Evolutionary conservation across 106 monocot genomes (phyloP).

Genomic region (Narthecium ossifragum): DNA sequence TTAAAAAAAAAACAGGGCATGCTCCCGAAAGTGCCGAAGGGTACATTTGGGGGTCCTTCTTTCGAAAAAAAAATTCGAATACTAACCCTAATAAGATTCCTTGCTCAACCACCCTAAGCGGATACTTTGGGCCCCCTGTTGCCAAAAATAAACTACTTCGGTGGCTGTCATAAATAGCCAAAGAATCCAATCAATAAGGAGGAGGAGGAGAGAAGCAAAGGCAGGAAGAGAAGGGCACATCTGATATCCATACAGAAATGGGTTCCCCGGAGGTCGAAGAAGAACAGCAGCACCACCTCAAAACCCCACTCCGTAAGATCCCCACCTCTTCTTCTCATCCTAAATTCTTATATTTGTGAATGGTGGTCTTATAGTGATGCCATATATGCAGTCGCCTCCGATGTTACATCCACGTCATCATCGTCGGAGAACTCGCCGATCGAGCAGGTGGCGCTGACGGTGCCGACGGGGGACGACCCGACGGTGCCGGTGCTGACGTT

Average conservation of each 20-base stretch:
- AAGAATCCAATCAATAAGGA: not conserved
- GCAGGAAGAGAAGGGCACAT: too few species aligned
- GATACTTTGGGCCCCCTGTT: not conserved
- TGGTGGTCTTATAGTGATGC: not conserved
- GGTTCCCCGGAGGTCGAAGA: not conserved
- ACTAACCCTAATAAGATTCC: too few species aligned
- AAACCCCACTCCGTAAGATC: not conserved
- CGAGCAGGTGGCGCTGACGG: conserved; percentile 50
- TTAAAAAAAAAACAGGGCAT: too few species aligned
- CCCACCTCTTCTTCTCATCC: not conserved
- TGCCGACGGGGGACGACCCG: conserved; percentile 39
- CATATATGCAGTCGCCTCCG: not conserved
- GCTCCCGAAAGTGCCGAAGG: too few species aligned
- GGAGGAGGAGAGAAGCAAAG: not conserved
- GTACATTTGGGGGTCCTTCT: too few species aligned
- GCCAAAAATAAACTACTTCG: not conserved
- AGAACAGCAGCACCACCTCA: not conserved
- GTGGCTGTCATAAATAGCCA: not conserved
- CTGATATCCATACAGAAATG: too few species aligned
- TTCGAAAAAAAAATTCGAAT: too few species aligned
- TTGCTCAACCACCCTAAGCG: not conserved
- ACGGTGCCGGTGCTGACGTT: conserved; percentile 37
- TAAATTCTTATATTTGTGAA: not conserved
- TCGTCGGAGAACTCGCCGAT: conserved; percentile 43
- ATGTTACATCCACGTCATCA: not conserved